A percentile compares a stretch with the other conserved stretches of the same genome.
Evolutionary conservation across 805 yeast genomes (phyloP).

Genomic region (Debaryomyces hansenii): DNA sequence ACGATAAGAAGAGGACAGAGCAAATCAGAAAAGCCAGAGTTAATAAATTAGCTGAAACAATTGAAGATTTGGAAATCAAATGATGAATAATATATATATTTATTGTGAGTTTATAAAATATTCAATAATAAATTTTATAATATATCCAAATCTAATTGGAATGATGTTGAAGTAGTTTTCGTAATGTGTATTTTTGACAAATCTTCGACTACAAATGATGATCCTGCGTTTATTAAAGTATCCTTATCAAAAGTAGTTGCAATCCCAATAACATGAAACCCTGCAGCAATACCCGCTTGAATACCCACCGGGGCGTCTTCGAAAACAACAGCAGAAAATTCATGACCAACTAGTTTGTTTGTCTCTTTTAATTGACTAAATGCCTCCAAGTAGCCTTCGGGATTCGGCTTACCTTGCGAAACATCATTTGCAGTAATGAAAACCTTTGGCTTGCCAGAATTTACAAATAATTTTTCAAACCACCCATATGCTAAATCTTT

Average conservation of each 20-base stretch:
- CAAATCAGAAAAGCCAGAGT: constrained; percentile 38
- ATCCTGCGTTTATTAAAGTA: constrained; percentile 14
- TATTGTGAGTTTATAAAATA: not conserved
- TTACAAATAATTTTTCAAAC: constrained; percentile 12
- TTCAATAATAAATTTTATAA: not conserved
- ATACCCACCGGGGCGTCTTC: constrained; percentile 23
- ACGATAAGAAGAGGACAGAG: constrained; percentile 36
- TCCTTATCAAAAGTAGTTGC: constrained; percentile 17
- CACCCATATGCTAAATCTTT: constrained; percentile 16
- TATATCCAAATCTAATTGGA: not conserved
- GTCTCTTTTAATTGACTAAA: constrained; percentile 1
- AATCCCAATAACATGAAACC: constrained; percentile 18
- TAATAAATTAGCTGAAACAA: constrained; percentile 30
- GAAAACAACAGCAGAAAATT: constrained; percentile 13
- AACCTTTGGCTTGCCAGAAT: constrained; percentile 9
- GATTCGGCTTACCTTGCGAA: constrained; percentile 18
- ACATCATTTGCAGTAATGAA: constrained; percentile 22
- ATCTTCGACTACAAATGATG: constrained; percentile 16
- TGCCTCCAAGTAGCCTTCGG: constrained; percentile 17
- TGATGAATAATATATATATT: not conserved
- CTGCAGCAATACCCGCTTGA: constrained; percentile 17
- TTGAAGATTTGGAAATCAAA: constrained; percentile 26
- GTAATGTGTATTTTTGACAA: constrained; percentile 8
- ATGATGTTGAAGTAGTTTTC: not conserved
- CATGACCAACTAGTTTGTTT: not conserved